These are phyloP conservation scores for Aspergillus pseudoviridinutans DNA, from an alignment of 2,329 filamentous ascomycete species.

Conservation along the genomic window DNA sequence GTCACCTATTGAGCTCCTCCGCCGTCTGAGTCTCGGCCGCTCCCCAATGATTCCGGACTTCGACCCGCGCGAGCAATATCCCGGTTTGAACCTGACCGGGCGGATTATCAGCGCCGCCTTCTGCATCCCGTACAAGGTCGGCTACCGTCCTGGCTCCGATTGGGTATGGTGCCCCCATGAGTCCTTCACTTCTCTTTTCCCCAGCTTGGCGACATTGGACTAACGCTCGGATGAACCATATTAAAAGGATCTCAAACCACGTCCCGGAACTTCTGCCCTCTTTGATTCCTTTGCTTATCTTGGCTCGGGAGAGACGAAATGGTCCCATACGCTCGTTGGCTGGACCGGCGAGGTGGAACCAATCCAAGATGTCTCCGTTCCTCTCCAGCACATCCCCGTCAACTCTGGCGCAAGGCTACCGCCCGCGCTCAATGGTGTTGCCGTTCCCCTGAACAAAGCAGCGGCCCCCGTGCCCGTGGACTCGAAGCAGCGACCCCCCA, in stretches of 20 bases:
- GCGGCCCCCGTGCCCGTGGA: conserved; percentile 77
- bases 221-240: conserved; percentile 1
- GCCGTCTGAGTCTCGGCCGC: conserved; percentile 47
- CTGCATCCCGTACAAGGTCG: conserved; percentile 59
- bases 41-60: conserved; percentile 43
- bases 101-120: conserved; percentile 62
- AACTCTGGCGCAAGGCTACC: conserved; percentile 23
- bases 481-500: conserved; percentile 51
- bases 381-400: conserved; percentile 27
- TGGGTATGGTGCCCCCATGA: conserved; percentile 46
- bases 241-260: conserved; percentile 65
- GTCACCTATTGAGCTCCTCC: conserved; percentile 49
- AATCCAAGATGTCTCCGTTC: conserved; percentile 22
- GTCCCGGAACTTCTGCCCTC: conserved; percentile 83
- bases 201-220: conserved; percentile 1
- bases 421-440: conserved; percentile 29
- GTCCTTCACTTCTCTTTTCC: not conserved
- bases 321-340: conserved; percentile 88
- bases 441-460: conserved; percentile 61
- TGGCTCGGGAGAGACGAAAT: conserved; percentile 75
- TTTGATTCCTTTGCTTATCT: conserved; percentile 89
- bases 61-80: conserved; percentile 54
- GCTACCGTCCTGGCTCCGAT: conserved; percentile 49
- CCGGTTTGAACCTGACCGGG: conserved; percentile 56
- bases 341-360: conserved; percentile 86